Evolutionary conservation across 2,329 filamentous ascomycete genomes (phyloP).

Genomic region (Apiospora arundinis): DNA sequence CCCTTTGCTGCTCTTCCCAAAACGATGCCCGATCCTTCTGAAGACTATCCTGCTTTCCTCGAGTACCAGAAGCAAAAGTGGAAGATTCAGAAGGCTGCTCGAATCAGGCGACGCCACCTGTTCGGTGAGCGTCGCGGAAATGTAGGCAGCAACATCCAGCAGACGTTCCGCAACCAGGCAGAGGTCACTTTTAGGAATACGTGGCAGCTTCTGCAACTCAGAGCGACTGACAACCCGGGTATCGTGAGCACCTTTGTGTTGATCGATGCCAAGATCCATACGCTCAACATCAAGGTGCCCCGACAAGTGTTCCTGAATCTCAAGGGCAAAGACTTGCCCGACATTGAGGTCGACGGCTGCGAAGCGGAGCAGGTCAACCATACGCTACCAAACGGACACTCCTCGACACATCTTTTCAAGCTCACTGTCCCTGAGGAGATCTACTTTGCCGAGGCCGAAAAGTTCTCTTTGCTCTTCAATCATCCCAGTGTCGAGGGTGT

Average conservation of each 20-base stretch:
- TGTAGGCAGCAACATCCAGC: constrained; percentile 68
- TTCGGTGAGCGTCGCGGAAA: constrained; percentile 85
- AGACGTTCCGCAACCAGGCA: constrained; percentile 87
- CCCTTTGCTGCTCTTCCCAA: constrained; percentile 84
- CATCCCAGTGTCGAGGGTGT: constrained; percentile 96
- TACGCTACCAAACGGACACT: constrained; percentile 92
- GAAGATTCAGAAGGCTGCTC: constrained; percentile 94
- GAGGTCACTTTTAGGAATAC: constrained; percentile 89
- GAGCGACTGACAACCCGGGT: constrained; percentile 81
- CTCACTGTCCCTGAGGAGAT: constrained; percentile 87
- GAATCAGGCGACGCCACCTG: constrained; percentile 82
- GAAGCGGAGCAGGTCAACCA: constrained; percentile 92
- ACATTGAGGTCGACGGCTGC: constrained; percentile 86
- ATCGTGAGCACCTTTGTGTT: constrained; percentile 88
- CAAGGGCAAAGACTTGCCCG: constrained; percentile 84
- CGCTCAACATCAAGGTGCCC: constrained; percentile 86
- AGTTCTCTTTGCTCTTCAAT: constrained; percentile 83
- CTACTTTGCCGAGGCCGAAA: constrained; percentile 84
- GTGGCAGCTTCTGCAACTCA: constrained; percentile 93
- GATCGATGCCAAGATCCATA: constrained; percentile 91
- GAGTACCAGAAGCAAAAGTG: constrained; percentile 98
- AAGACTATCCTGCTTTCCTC: constrained; percentile 88
- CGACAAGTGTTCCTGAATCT: constrained; percentile 91
- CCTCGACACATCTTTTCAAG: constrained; percentile 93
- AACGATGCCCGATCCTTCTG: constrained; percentile 81